Evolutionary conservation across 1,284 basidiomycete species (phyloP), one percentile per base, ranked within the genome.

Genomic region (Cerioporus squamosus): DNA sequence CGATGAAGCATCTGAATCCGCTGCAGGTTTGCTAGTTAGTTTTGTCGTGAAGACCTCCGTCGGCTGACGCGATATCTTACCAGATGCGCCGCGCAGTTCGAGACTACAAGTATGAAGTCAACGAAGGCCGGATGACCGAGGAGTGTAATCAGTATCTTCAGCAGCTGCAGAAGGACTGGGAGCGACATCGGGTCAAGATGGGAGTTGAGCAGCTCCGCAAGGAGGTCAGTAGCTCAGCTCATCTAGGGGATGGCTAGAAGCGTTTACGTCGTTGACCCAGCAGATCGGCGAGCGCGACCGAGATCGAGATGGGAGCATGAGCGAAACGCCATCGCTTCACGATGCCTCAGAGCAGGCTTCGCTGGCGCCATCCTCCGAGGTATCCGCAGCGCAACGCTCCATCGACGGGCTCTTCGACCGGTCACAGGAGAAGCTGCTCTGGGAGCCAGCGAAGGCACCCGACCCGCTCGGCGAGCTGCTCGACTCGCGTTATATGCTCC

Each of bases 141-240:
- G 97, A 99, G 72, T 98, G 96, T 69, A 78, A 86, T 47, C 94
- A 97, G 75, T 98, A 98, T 70, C 83, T 99, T 24, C 90, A 87
- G 4, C 95, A 98, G 68, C 78, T 98, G 12, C 95, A 97, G 74
- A 93, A 93, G 68, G 96, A 98, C 71, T 98, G 97, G 97, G 95
- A 97, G 75, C 80, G 91, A 57, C 88, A 92, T 72, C 81, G 93
- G 26, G 86, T 96, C 33, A 91, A 93, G 68, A 77, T 91, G 22
- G 91, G 91, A 4, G 90, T 93, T 6, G 88, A 93, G 70, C 87
- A 87, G 6, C 75, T 93, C 44, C 85, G 90, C 60, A 91, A 89
- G 75, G 91, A 93, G 81, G 88, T 90, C 60, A 55, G 33, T 36
- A n/a, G n/a, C 23, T 17, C 18, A 1, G 14, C 15, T 15, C 33